Conservation (phyloP, 495 filamentous ascomycete species). For the Daldinia childiae region DNA sequence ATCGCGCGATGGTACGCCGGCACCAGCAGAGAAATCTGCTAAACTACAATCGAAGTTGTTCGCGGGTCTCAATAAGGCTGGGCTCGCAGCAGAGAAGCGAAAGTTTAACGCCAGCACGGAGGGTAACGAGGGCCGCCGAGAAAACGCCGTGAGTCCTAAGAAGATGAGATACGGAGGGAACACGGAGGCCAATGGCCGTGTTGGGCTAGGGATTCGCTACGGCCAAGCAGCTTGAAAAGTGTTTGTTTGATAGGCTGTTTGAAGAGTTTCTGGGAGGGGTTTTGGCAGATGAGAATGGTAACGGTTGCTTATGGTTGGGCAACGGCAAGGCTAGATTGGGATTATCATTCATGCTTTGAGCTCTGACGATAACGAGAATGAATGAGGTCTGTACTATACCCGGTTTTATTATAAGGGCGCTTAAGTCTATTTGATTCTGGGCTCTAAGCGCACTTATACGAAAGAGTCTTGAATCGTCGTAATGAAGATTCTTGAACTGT, state of each 20-base stretch:
- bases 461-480: neutral
- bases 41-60: slow-evolving; percentile 74
- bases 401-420: slow-evolving; percentile 13
- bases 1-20: slow-evolving; percentile 55
- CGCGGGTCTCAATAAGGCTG: slow-evolving; percentile 70
- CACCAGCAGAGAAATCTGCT: slow-evolving; percentile 55
- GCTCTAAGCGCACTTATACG: slow-evolving; percentile 6
- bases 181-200: slow-evolving; percentile 49
- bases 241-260: neutral
- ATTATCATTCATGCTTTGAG: slow-evolving; percentile 4
- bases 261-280: neutral
- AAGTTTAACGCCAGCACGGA: slow-evolving; percentile 61
- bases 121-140: slow-evolving; percentile 46
- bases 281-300: neutral
- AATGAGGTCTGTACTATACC: slow-evolving; percentile 25
- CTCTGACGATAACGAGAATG: slow-evolving; percentile 8
- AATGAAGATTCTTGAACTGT: neutral
- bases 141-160: slow-evolving; percentile 60
- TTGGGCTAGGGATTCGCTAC: slow-evolving; percentile 73
- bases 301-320: neutral
- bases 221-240: slow-evolving; percentile 38
- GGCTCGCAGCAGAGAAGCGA: slow-evolving; percentile 62
- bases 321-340: neutral
- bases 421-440: slow-evolving; percentile 16
- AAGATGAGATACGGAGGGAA: slow-evolving; percentile 64